phyloP scores from a whole-genome alignment of 176 grass and related monocot genomes.

The maize (Zea mays) region Zm-B73-REFERENCE-NAM-5.0 NC_050100.1:211698001-211698500 shows the following conservation, averaged over 20 bases:
- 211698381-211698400: slow-evolving; percentile 69
- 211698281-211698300: slow-evolving; percentile 7
- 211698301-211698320: slow-evolving; percentile 57
- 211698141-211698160: not conserved
- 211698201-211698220: slow-evolving; percentile 84
- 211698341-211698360: slow-evolving; percentile 94
- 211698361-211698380: slow-evolving; percentile 73
- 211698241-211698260: slow-evolving; percentile 80
- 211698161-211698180: slow-evolving; percentile 39
- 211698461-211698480: not conserved
- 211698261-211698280: slow-evolving; percentile 48
- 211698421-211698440: slow-evolving; percentile 30
- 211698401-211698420: slow-evolving; percentile 84
- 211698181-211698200: slow-evolving; percentile 86
- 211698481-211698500: not conserved
- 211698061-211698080: not conserved
- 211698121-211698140: not conserved
- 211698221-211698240: slow-evolving; percentile 84
- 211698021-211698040: no score
- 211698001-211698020: no score
- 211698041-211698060: not conserved
- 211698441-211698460: not conserved
- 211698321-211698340: slow-evolving; percentile 72
- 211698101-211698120: slow-evolving; percentile 12
- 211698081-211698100: slow-evolving; percentile 1